Evolutionary conservation across 2,329 filamentous ascomycete species (phyloP), one percentile per base, ranked within the genome.

Genomic region (Myriangium duriaei): DNA sequence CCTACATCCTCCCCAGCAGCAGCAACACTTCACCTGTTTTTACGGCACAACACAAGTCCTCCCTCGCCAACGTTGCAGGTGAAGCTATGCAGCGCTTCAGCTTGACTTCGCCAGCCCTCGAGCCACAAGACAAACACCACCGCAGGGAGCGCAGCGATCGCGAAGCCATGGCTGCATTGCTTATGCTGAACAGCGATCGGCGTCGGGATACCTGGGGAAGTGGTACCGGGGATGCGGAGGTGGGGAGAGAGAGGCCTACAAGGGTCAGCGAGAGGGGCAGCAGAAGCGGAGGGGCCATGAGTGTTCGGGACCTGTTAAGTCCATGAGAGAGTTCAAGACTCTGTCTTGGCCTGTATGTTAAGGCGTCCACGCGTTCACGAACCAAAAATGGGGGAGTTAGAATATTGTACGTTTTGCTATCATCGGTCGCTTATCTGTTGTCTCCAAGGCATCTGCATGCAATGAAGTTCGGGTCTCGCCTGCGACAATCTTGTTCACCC

Each of bases 181-280:
- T 94, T 55, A 93, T 94, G 86, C 64, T 95, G 42, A 92, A 87
- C 47, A 76, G 69, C 38, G 85, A 91, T 55, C 72, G 83, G 29
- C 69, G 83, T 24, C 12, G 14, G 11, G 31, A 19, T 6, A 14
- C 11, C 3, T 7, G 14, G n/a, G 14, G n/a, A 60, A 52, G n/a
- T n/a, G n/a, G n/a, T n/a, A n/a, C n/a, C n/a, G 39, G 65, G 63
- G 61, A 52, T 47, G 42, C 48, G 40, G 35, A 39, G 45, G 16
- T 41, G 41, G 26, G 36, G 38, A n/a, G 26, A 37, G 30, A 24
- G 43, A 38, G 42, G 7, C 41, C 40, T 21, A 17, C 16, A 29
- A 40, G 38, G 18, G 24, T 12, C 4, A 39, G 14, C 9, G 42
- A 34, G 19, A 37, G 37, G 39, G 43, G 39, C n/a, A 45, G 40